These are phyloP conservation scores for Turritis glabra DNA, from an alignment of 345 rosid genomes.

Conservation along the genomic window DNA sequence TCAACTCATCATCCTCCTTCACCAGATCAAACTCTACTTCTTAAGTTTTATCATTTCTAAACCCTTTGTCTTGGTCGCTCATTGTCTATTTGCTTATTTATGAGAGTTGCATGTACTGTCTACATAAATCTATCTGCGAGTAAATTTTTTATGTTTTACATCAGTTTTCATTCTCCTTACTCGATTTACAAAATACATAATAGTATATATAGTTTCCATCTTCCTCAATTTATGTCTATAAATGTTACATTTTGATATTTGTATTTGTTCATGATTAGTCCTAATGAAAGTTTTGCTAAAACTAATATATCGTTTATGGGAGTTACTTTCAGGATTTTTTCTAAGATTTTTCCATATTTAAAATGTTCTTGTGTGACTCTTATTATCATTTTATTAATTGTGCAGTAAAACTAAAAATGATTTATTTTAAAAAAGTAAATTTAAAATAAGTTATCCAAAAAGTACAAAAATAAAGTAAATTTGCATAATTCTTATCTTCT, in stretches of 20 bases:
- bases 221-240: not conserved
- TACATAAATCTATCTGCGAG: conserved; percentile 1
- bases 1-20: conserved; percentile 65
- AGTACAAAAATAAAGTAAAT: too few relatives aligned
- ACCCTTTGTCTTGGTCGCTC: not conserved
- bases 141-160: not conserved
- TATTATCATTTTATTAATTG: not conserved
- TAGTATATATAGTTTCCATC: not conserved
- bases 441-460: not conserved
- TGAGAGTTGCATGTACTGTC: conserved; percentile 9
- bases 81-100: not conserved
- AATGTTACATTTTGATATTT: not conserved
- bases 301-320: not conserved
- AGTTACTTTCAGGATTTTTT: not conserved
- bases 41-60: conserved; percentile 18
- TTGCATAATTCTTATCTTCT: too few relatives aligned
- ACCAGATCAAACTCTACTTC: conserved; percentile 56
- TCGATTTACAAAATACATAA: not conserved
- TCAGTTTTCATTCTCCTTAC: not conserved
- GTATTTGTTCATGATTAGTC: not conserved
- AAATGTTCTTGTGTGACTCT: not conserved
- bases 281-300: too few relatives aligned
- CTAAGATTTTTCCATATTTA: not conserved
- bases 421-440: not conserved
- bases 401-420: not conserved